Evolutionary conservation across 306 rosid species (phyloP).

Genomic region (Oemleria cerasiformis): DNA sequence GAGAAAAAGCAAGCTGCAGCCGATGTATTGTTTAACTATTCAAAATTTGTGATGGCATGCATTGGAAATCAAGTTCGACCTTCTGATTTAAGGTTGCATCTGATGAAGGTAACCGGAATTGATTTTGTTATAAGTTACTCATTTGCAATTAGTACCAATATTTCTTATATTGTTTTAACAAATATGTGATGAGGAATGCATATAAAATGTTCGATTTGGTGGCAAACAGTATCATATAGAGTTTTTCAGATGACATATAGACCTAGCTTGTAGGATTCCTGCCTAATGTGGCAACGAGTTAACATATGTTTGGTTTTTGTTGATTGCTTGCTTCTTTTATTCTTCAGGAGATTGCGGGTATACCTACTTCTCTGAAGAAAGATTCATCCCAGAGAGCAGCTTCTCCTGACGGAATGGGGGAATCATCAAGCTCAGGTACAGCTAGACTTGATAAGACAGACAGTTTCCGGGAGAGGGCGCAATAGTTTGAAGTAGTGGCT

Average conservation of each 20-base stretch:
- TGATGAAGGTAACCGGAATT: constrained; percentile 72
- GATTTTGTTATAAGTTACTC: background rate
- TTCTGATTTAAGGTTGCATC: constrained; percentile 78
- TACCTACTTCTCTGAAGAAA: constrained; percentile 73
- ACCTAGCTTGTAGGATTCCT: constrained; percentile 4
- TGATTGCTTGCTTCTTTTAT: constrained; percentile 4
- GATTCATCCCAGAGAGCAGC: constrained; percentile 63
- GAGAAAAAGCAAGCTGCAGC: constrained; percentile 88
- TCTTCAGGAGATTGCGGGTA: constrained; percentile 78
- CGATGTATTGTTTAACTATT: constrained; percentile 72
- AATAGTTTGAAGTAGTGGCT: constrained; percentile 28
- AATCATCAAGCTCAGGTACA: constrained; percentile 91
- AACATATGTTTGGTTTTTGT: constrained; percentile 7
- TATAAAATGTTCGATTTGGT: background rate
- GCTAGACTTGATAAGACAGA: constrained; percentile 72
- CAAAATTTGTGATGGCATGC: constrained; percentile 79
- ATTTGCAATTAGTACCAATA: background rate
- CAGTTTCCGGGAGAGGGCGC: constrained; percentile 59
- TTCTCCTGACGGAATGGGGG: constrained; percentile 96
- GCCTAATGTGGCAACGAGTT: background rate
- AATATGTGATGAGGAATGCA: background rate
- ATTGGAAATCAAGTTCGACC: constrained; percentile 74
- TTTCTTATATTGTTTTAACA: background rate
- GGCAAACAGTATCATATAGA: background rate
- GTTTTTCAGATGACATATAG: background rate